These are phyloP conservation scores for Nymphaea thermarum DNA, from an alignment of 164 flowering plant genomes.

Conservation along the genomic window DNA sequence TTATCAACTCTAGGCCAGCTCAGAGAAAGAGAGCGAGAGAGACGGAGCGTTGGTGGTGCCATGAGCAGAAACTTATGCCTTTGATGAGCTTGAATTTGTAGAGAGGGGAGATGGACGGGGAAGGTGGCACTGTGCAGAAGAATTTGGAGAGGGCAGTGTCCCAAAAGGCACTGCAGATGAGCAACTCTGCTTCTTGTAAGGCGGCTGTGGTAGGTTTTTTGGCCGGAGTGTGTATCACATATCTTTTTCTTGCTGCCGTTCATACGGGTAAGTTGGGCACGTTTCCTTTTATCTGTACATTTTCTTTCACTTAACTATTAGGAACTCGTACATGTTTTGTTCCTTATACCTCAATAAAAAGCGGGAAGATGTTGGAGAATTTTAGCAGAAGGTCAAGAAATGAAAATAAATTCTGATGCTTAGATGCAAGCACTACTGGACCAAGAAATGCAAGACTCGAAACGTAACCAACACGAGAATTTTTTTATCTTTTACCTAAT, in stretches of 20 bases:
- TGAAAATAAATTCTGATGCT: too few species aligned
- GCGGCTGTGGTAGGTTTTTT: slow-evolving; percentile 80
- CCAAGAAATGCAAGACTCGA: too few species aligned
- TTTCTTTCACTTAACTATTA: background rate
- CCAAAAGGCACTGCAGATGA: slow-evolving; percentile 70
- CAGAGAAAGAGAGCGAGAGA: too few species aligned
- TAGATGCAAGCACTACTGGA: too few species aligned
- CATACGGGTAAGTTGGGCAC: slow-evolving; percentile 27
- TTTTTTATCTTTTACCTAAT: too few species aligned
- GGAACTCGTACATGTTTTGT: background rate
- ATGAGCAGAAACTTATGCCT: too few species aligned
- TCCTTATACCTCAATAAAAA: background rate
- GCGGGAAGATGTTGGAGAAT: background rate
- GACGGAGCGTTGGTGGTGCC: too few species aligned
- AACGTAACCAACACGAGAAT: too few species aligned
- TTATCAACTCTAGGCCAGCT: too few species aligned
- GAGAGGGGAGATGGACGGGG: background rate
- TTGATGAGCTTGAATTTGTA: background rate
- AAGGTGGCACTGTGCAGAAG: slow-evolving; percentile 22
- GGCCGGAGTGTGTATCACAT: slow-evolving; percentile 71
- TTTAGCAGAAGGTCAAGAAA: too few species aligned
- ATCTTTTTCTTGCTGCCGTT: slow-evolving; percentile 45
- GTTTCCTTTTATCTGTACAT: background rate
- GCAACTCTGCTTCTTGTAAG: slow-evolving; percentile 77
- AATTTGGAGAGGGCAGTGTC: slow-evolving; percentile 69